A percentile compares a stretch with the other conserved stretches of the same genome.
Conservation (phyloP, 2,329 filamentous ascomycete species). For the Plectosphaerella plurivora region DNA sequence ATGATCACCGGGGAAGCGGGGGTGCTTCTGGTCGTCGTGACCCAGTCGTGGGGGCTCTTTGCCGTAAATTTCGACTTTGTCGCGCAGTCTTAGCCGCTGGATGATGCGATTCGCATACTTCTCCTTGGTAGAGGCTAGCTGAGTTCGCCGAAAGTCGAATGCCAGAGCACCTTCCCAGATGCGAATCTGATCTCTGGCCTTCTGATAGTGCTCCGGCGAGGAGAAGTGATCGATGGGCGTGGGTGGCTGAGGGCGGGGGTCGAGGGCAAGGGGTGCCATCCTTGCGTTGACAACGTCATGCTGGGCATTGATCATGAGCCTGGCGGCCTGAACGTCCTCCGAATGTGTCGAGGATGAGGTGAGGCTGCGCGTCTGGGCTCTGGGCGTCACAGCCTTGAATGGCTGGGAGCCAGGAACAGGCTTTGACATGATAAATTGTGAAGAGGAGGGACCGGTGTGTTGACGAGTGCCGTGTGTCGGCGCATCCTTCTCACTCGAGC, state of each 20-base stretch:
- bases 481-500: constrained; percentile 9
- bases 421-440: constrained; percentile 6
- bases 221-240: constrained; percentile 6
- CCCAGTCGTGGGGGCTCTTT: constrained; percentile 25
- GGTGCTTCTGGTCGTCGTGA: constrained; percentile 37
- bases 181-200: constrained; percentile 22
- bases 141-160: constrained; percentile 34
- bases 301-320: constrained; percentile 10
- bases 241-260: not conserved
- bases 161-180: constrained; percentile 27
- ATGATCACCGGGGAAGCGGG: constrained; percentile 47
- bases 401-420: constrained; percentile 1
- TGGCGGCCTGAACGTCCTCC: constrained; percentile 6
- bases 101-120: constrained; percentile 32
- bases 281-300: constrained; percentile 6
- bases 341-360: not conserved
- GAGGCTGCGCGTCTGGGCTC: not conserved
- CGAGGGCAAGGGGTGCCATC: not conserved
- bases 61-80: constrained; percentile 31
- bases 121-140: constrained; percentile 28
- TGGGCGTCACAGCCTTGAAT: not conserved
- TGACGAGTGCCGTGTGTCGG: not conserved
- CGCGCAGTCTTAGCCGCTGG: constrained; percentile 27
- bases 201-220: constrained; percentile 22
- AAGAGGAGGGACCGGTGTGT: not conserved